phyloP scores from a whole-genome alignment of 495 filamentous ascomycete genomes.

The Sabuloglossum arenarium region DNA sequence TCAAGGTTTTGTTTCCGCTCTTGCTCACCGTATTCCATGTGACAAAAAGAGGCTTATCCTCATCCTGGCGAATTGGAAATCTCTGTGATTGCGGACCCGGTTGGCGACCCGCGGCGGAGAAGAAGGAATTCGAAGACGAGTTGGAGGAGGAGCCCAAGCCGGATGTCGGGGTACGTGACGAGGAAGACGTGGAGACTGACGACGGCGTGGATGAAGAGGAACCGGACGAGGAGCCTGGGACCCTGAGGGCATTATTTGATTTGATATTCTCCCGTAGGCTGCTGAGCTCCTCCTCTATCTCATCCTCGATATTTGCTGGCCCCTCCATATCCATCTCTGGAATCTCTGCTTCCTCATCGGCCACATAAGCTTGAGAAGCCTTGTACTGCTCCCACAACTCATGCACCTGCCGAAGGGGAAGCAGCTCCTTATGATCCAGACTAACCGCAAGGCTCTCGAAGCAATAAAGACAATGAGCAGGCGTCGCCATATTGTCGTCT shows the following conservation, averaged over 20 bases:
- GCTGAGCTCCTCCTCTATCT: slow-evolving; percentile 6
- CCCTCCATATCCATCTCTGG: slow-evolving; percentile 8
- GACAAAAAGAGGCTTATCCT: slow-evolving; percentile 58
- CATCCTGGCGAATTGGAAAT: slow-evolving; percentile 4
- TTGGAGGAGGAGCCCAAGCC: slow-evolving; percentile 2
- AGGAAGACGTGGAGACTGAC: slow-evolving; percentile 16
- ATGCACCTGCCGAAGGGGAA: slow-evolving; percentile 43
- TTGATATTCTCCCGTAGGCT: slow-evolving; percentile 1
- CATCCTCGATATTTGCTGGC: slow-evolving; percentile 3
- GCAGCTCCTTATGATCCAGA: slow-evolving; percentile 35
- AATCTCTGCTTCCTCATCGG: slow-evolving; percentile 8
- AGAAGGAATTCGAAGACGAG: slow-evolving; percentile 1
- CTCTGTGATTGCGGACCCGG: neutral
- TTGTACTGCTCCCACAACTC: slow-evolving; percentile 42
- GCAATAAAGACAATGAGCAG: slow-evolving; percentile 72
- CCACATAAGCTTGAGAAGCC: slow-evolving; percentile 9
- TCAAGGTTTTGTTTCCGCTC: slow-evolving; percentile 41
- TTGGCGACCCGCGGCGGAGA: slow-evolving; percentile 14
- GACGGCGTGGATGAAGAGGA: slow-evolving; percentile 26
- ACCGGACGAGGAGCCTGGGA: slow-evolving; percentile 20
- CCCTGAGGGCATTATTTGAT: slow-evolving; percentile 12
- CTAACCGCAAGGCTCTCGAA: slow-evolving; percentile 62
- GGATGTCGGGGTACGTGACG: slow-evolving; percentile 5
- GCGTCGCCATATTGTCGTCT: slow-evolving; percentile 45
- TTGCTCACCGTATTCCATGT: slow-evolving; percentile 67